These are phyloP conservation scores for Geosmithia flava DNA, from an alignment of 2,329 filamentous ascomycete species.

Conservation along the genomic window DNA sequence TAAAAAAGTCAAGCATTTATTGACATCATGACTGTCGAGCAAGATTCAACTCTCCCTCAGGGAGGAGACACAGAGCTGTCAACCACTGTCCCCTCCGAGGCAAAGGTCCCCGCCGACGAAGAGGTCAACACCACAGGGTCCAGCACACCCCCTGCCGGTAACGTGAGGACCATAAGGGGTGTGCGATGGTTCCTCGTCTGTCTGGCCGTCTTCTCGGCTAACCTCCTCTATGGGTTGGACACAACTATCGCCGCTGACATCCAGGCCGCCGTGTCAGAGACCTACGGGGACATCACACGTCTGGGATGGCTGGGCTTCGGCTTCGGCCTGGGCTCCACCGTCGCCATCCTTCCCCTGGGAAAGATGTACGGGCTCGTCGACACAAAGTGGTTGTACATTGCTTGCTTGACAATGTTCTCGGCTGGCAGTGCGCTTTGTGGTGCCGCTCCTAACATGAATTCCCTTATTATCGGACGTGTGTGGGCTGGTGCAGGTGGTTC, in stretches of 20 bases:
- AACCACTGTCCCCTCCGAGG: no score
- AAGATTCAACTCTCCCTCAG: no score
- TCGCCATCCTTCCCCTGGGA: constrained; percentile 7
- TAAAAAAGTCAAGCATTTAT: no score
- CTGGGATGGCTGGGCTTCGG: constrained; percentile 4
- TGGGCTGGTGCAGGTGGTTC: constrained; percentile 24
- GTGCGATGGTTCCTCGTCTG: no score
- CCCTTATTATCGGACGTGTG: constrained; percentile 30
- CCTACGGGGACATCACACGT: no score
- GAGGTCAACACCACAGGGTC: no score
- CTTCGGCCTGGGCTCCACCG: constrained; percentile 8
- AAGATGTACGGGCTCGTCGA: constrained; percentile 20
- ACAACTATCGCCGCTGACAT: constrained; percentile 36
- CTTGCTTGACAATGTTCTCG: constrained; percentile 12
- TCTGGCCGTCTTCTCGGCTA: no score
- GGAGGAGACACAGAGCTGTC: no score
- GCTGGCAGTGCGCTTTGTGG: constrained; percentile 24
- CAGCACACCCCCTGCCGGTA: no score
- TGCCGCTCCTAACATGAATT: constrained; percentile 27
- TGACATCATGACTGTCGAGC: no score
- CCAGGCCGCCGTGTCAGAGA: not conserved
- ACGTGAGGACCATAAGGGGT: no score
- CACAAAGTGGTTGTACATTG: constrained; percentile 25
- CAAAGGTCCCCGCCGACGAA: no score
- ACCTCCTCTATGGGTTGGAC: constrained; percentile 27